Conservation (phyloP, 2,329 filamentous ascomycete genomes). For the Chrysosporium keratinophilum region DNA sequence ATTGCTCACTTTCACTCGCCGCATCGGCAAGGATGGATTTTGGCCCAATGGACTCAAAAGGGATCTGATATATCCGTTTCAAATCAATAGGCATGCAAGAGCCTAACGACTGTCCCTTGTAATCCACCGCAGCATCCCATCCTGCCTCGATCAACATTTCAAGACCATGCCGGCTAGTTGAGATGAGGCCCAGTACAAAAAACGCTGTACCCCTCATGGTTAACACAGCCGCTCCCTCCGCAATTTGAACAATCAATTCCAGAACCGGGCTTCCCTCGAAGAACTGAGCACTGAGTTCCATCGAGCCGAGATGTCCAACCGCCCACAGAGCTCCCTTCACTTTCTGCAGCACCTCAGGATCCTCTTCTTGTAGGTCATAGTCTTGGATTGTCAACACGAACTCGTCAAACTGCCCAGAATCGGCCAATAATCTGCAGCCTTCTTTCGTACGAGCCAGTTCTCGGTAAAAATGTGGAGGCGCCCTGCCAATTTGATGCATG, state of each 20-base stretch:
- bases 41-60: conserved; percentile 31
- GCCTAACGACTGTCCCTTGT: conserved; percentile 70
- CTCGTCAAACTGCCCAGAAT: conserved; percentile 94
- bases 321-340: conserved; percentile 97
- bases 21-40: conserved; percentile 36
- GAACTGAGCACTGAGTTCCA: conserved; percentile 93
- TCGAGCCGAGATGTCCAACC: conserved; percentile 93
- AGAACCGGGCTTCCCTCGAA: conserved; percentile 85
- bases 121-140: conserved; percentile 85
- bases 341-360: conserved; percentile 75
- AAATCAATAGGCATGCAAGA: conserved; percentile 77
- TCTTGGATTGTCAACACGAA: conserved; percentile 84
- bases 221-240: conserved; percentile 78
- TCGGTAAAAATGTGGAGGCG: conserved; percentile 96
- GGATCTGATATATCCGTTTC: conserved; percentile 50
- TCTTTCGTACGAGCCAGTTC: conserved; percentile 88
- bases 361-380: conserved; percentile 72
- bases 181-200: conserved; percentile 88
- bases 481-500: conserved; percentile 47
- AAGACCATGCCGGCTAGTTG: conserved; percentile 79
- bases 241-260: conserved; percentile 74
- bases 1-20: conserved; percentile 34
- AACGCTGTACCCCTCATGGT: conserved; percentile 91
- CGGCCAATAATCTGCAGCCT: conserved; percentile 76
- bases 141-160: conserved; percentile 82